phyloP scores from a whole-genome alignment of 1,284 basidiomycete species.

The Cutaneotrichosporon cavernicola region DNA sequence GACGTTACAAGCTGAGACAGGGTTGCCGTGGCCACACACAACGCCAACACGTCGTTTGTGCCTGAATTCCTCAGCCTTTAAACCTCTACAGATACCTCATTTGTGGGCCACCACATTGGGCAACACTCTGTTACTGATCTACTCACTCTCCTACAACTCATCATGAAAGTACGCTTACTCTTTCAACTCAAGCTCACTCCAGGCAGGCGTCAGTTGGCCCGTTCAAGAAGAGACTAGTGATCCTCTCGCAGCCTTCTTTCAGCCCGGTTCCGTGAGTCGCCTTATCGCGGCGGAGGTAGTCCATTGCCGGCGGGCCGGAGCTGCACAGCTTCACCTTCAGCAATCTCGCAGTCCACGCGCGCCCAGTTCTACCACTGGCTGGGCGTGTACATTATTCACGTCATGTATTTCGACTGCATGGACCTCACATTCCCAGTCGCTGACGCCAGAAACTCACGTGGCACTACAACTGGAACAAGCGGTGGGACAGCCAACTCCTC shows the following conservation, averaged over 20 bases:
- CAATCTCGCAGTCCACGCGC: neutral
- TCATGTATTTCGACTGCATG: neutral
- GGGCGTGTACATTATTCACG: neutral
- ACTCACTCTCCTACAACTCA: neutral
- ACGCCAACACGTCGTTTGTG: slow-evolving; percentile 1
- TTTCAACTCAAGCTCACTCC: neutral
- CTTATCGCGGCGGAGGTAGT: neutral
- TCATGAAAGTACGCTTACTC: neutral
- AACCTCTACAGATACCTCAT: no score
- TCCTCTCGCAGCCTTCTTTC: slow-evolving; percentile 45
- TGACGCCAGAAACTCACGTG: slow-evolving; percentile 34
- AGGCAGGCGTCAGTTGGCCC: slow-evolving; percentile 48
- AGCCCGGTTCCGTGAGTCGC: slow-evolving; percentile 36
- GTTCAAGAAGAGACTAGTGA: slow-evolving; percentile 44
- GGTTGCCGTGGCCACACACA: neutral
- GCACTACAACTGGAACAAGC: slow-evolving; percentile 53
- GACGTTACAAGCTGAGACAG: neutral
- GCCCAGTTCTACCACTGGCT: no score
- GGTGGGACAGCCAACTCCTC: slow-evolving; percentile 34
- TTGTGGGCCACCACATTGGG: no score
- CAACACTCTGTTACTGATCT: no score
- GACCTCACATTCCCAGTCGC: neutral
- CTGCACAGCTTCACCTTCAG: neutral
- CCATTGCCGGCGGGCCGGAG: no score
- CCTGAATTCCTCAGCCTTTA: neutral